Evolutionary conservation across 2,329 filamentous ascomycete genomes (phyloP).

Genomic region (Hymenoscyphus linearis): DNA sequence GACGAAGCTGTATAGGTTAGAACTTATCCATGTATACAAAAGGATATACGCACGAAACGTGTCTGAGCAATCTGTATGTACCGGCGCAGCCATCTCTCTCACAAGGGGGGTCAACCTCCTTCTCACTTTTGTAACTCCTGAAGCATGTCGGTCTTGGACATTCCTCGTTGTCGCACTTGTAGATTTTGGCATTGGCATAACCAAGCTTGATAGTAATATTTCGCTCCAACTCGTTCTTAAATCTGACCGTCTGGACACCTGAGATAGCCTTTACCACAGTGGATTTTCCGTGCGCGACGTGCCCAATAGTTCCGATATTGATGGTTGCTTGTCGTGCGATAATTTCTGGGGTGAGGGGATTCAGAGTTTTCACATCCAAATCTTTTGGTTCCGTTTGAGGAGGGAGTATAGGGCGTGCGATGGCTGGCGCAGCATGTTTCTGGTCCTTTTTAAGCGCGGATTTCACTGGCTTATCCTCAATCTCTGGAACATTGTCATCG

Average conservation of each 20-base stretch:
- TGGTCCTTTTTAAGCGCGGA: constrained; percentile 79
- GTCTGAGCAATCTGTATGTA: constrained; percentile 80
- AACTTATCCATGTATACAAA: not conserved
- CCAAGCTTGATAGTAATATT: constrained; percentile 99
- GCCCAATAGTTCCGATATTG: constrained; percentile 97
- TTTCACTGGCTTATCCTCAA: constrained; percentile 64
- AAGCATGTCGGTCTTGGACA: constrained; percentile 95
- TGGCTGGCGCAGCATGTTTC: constrained; percentile 47
- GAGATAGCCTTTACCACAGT: constrained; percentile 99
- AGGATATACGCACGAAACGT: constrained; percentile 70
- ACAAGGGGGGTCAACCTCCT: constrained; percentile 94
- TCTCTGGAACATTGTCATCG: constrained; percentile 52
- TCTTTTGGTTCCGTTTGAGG: constrained; percentile 90
- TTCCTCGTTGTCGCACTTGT: constrained; percentile 89
- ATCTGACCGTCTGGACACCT: constrained; percentile 95
- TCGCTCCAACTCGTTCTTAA: constrained; percentile 98
- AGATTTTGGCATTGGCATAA: constrained; percentile 99
- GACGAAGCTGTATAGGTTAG: constrained; percentile 64
- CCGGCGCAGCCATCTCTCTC: constrained; percentile 88
- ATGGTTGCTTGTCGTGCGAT: constrained; percentile 97
- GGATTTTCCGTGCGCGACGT: constrained; percentile 98
- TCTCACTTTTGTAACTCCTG: constrained; percentile 96
- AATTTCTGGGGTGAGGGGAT: constrained; percentile 88
- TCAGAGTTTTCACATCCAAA: constrained; percentile 75
- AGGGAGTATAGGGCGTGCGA: constrained; percentile 64